Percentiles rank a stretch among this genome's conserved stretches.
Conservation (phyloP, 208 protist genomes). For the Plasmodiophora brassicae region DNA sequence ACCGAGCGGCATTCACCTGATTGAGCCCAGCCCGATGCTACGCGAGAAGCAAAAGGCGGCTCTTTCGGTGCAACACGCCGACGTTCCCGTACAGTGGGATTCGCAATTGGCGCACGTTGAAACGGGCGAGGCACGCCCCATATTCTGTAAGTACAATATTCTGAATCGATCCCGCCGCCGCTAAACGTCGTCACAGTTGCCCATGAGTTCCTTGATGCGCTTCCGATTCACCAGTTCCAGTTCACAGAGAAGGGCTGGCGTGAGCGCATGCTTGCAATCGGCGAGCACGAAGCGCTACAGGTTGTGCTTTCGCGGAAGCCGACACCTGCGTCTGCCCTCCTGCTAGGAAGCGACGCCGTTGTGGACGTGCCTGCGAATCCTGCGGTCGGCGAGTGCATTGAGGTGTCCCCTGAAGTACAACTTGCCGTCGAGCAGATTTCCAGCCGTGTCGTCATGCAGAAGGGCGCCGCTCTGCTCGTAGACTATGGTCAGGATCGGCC, state of each 20-base stretch:
- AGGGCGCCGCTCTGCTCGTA: slow-evolving; percentile 51
- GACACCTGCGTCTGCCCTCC: not conserved
- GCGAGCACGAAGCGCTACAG: not conserved
- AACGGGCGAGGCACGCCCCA: not conserved
- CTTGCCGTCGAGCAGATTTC: slow-evolving; percentile 3
- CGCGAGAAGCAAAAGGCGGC: not conserved
- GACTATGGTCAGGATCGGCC: slow-evolving; percentile 47
- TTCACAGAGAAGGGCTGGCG: slow-evolving; percentile 42
- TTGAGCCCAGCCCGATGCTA: slow-evolving; percentile 32
- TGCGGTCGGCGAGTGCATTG: not conserved
- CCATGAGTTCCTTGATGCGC: slow-evolving; percentile 56
- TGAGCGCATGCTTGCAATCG: slow-evolving; percentile 34
- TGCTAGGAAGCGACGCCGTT: not conserved
- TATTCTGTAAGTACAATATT: not conserved
- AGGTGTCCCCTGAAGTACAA: slow-evolving; percentile 30
- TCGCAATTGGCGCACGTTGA: not conserved
- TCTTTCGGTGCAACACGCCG: not conserved
- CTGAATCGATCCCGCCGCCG: not conserved
- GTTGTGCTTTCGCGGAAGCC: slow-evolving; percentile 34
- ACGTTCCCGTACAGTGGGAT: not conserved
- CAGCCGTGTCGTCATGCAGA: not conserved
- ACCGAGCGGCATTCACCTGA: not conserved
- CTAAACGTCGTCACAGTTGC: slow-evolving; percentile 22
- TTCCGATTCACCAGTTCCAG: slow-evolving; percentile 52
- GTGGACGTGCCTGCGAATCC: not conserved